phyloP scores from a whole-genome alignment of 2,329 filamentous ascomycete species.

The Xylaria arbuscula region DNA sequence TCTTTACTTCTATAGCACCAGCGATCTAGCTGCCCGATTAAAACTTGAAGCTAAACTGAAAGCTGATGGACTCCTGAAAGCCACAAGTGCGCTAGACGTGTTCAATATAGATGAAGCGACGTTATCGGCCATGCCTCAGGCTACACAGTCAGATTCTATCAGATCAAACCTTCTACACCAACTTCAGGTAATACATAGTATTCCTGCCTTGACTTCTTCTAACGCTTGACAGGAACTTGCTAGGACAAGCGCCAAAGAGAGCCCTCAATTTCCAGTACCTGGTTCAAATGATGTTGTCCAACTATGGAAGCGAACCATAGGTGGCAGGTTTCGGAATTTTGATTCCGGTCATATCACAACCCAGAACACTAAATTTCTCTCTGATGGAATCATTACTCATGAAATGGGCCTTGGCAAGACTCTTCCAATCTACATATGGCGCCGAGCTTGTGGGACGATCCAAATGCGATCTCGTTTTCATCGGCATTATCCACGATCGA shows the following conservation, averaged over 20 bases:
- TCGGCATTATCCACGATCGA: too few species aligned
- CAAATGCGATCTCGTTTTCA: too few species aligned
- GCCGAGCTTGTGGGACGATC: too few species aligned
- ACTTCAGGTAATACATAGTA: conserved; percentile 60
- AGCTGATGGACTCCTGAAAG: conserved; percentile 70
- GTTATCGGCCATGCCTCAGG: conserved; percentile 77
- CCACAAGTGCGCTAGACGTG: conserved; percentile 72
- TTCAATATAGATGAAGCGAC: conserved; percentile 78
- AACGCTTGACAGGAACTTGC: conserved; percentile 71
- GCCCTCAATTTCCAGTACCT: conserved; percentile 69
- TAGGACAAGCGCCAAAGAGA: conserved; percentile 84
- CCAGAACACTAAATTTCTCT: conserved; percentile 71
- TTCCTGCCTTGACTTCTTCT: conserved; percentile 17
- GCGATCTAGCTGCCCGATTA: conserved; percentile 62
- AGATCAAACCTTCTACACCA: conserved; percentile 81
- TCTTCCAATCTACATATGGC: too few species aligned
- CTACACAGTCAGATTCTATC: conserved; percentile 73
- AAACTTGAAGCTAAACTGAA: conserved; percentile 72
- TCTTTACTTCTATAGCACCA: conserved; percentile 76
- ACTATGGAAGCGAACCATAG: conserved; percentile 74
- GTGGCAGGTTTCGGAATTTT: conserved; percentile 69
- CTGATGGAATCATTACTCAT: conserved; percentile 87
- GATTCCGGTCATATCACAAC: conserved; percentile 75
- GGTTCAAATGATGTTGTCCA: conserved; percentile 74
- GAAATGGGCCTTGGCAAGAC: conserved; percentile 96